These are phyloP conservation scores for Acacia acuminata DNA, from an alignment of 306 rosid genomes.

Conservation along the genomic window DNA sequence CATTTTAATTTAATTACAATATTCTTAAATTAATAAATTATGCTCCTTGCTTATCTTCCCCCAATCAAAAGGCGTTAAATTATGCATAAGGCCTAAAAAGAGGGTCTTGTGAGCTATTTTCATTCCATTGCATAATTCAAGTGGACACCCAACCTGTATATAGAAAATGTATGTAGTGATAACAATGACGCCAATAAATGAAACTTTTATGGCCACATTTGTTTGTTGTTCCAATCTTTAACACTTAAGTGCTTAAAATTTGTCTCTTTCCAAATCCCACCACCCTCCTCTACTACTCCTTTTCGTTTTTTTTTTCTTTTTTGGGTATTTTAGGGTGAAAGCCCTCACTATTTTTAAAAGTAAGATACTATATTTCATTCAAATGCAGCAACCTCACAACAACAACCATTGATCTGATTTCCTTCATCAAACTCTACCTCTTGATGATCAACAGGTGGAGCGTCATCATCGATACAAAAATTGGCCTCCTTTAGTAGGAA, in stretches of 20 bases:
- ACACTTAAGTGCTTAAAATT: background rate
- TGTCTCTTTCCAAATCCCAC: background rate
- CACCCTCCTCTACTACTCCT: background rate
- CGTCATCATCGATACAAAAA: too few species aligned
- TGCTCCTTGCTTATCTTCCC: background rate
- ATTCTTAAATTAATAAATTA: background rate
- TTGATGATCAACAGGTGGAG: too few species aligned
- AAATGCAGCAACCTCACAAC: too few species aligned
- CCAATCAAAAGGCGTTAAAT: background rate
- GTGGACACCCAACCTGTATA: background rate
- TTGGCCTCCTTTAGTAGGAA: too few species aligned
- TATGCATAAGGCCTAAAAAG: too few species aligned
- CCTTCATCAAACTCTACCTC: too few species aligned
- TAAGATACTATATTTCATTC: too few species aligned
- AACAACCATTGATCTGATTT: too few species aligned
- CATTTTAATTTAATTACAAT: background rate
- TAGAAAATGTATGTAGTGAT: background rate
- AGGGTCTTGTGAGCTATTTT: background rate
- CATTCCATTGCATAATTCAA: background rate
- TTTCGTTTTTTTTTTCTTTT: too few species aligned
- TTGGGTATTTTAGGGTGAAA: background rate
- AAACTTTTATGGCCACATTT: too few species aligned
- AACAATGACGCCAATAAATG: background rate
- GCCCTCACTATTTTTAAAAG: background rate
- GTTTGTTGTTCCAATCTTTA: background rate